Evolutionary conservation across 31 red algal species (phyloP).

Genomic region (Odonthalia washingtoniensis): DNA sequence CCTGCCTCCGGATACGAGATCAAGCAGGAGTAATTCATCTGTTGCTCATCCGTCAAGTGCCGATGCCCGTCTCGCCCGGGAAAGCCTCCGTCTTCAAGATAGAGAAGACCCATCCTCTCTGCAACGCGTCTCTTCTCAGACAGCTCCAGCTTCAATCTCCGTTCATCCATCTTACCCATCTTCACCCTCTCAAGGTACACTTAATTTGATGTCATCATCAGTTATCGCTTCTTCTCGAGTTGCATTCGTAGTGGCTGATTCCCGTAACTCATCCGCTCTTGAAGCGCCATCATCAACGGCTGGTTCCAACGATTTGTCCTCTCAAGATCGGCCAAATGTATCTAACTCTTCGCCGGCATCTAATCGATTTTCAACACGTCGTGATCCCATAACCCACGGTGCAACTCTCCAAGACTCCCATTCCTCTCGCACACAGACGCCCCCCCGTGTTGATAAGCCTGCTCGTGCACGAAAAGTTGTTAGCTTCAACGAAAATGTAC

Average conservation of each 20-base stretch:
- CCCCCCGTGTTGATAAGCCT: conserved; percentile 62
- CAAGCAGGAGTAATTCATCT: neutral
- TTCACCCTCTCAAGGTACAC: no score
- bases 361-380: neutral
- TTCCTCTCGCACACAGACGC: conserved; percentile 49
- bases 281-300: neutral
- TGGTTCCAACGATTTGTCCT: no score
- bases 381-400: conserved; percentile 36
- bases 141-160: conserved; percentile 7
- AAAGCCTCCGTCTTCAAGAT: neutral
- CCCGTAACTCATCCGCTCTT: neutral
- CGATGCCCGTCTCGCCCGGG: neutral
- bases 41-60: neutral
- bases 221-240: no score
- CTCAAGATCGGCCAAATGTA: no score
- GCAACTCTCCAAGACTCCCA: conserved; percentile 40
- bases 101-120: neutral
- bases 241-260: neutral
- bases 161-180: conserved; percentile 17
- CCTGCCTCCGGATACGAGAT: neutral
- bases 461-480: conserved; percentile 65
- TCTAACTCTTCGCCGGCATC: no score
- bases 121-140: conserved; percentile 13
- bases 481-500: conserved; percentile 74
- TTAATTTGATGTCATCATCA: no score